Evolutionary conservation across 2,329 filamentous ascomycete genomes (phyloP).

Genomic region (Sclerotinia spermophila): DNA sequence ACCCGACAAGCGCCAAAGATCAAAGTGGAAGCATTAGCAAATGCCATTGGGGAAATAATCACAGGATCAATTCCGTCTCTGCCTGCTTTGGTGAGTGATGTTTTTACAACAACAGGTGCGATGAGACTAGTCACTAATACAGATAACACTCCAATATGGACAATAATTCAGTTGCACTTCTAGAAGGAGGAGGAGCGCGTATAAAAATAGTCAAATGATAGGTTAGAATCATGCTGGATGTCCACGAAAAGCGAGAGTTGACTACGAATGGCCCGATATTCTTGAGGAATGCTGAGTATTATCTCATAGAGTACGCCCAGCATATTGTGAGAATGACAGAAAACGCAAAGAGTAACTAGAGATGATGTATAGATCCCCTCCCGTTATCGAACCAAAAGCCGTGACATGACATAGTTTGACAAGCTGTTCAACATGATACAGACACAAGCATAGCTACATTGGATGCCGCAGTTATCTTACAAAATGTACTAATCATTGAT

Average conservation of each 20-base stretch:
- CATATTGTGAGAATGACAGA: slow-evolving; percentile 8
- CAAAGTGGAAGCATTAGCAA: too few species aligned
- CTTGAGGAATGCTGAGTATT: slow-evolving; percentile 3
- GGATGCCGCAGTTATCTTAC: neutral
- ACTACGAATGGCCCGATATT: slow-evolving; percentile 13
- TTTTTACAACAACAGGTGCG: neutral
- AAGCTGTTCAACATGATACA: neutral
- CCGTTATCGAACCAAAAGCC: neutral
- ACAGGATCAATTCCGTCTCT: neutral
- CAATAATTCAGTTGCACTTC: neutral
- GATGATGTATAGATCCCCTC: neutral
- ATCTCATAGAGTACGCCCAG: slow-evolving; percentile 14
- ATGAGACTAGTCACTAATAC: neutral
- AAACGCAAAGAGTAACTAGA: neutral
- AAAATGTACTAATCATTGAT: neutral
- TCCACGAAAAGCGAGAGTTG: neutral
- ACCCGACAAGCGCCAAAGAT: neutral
- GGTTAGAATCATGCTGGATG: slow-evolving; percentile 11
- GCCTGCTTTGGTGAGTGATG: neutral
- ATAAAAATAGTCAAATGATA: neutral
- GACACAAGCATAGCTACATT: neutral
- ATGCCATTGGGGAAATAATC: neutral
- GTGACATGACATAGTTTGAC: neutral
- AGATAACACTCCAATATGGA: neutral
- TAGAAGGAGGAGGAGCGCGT: neutral